A percentile compares a stretch with the other conserved stretches of the same genome.
phyloP scores from a whole-genome alignment of 805 yeast species.

The Metschnikowia lunata region DNA sequence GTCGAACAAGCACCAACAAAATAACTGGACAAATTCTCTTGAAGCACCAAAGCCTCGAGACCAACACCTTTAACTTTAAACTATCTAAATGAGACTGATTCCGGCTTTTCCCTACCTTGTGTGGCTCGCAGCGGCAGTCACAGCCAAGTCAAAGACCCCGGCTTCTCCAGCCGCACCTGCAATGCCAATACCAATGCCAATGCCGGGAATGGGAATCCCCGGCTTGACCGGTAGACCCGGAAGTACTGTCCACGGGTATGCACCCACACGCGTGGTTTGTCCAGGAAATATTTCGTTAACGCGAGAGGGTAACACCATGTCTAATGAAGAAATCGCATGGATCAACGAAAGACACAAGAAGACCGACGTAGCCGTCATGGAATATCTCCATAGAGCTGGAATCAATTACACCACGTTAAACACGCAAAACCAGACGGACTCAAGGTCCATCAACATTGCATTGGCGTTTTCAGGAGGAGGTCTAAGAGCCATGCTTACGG shows the following conservation, averaged over 20 bases:
- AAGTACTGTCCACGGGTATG: constrained; percentile 30
- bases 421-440: background rate
- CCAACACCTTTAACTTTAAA: too few species aligned
- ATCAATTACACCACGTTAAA: constrained; percentile 1
- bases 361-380: constrained; percentile 12
- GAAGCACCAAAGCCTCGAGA: too few species aligned
- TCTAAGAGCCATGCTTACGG: constrained; percentile 34
- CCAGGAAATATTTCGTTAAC: constrained; percentile 34
- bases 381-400: constrained; percentile 10
- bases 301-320: constrained; percentile 47
- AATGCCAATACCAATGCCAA: too few species aligned
- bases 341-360: constrained; percentile 25
- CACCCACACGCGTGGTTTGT: constrained; percentile 57
- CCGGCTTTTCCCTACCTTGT: too few species aligned
- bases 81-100: too few species aligned
- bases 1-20: too few species aligned
- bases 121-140: too few species aligned
- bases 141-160: too few species aligned
- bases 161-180: too few species aligned
- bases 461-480: constrained; percentile 37
- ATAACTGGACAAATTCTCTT: too few species aligned
- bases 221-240: too few species aligned
- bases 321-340: constrained; percentile 51
- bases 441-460: constrained; percentile 19
- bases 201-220: too few species aligned